phyloP scores from a whole-genome alignment of 2,329 filamentous ascomycete species.

The Triangularia setosa region DNA sequence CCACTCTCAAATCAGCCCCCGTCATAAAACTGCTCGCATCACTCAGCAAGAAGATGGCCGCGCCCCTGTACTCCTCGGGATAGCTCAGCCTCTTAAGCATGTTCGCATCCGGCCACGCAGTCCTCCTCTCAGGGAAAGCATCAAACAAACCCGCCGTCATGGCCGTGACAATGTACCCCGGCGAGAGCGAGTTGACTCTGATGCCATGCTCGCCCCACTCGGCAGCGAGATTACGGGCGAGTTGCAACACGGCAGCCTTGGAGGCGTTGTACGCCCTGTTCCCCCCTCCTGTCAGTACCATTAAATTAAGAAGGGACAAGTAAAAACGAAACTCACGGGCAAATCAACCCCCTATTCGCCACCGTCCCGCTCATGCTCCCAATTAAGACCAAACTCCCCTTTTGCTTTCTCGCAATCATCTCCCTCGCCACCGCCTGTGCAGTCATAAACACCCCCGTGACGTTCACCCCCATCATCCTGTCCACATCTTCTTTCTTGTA shows the following conservation, averaged over 20 bases:
- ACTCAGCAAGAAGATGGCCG: conserved; percentile 64
- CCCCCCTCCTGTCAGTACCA: neutral
- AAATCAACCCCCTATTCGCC: conserved; percentile 58
- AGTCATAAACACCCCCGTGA: conserved; percentile 82
- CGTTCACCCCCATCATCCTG: conserved; percentile 77
- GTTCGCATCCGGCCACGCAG: conserved; percentile 76
- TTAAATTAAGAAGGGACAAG: neutral
- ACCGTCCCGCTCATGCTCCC: conserved; percentile 67
- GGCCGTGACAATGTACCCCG: conserved; percentile 74
- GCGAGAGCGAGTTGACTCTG: conserved; percentile 76
- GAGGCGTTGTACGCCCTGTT: conserved; percentile 68
- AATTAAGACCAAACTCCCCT: conserved; percentile 63
- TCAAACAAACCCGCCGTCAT: conserved; percentile 82
- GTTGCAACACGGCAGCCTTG: conserved; percentile 70
- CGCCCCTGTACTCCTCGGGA: conserved; percentile 67
- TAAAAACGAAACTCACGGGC: conserved; percentile 46
- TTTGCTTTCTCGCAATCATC: conserved; percentile 55
- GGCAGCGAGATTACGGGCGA: conserved; percentile 64
- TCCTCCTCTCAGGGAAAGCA: conserved; percentile 63
- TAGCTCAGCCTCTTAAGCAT: conserved; percentile 70
- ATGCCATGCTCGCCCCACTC: conserved; percentile 73
- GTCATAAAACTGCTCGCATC: conserved; percentile 70
- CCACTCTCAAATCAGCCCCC: conserved; percentile 63
- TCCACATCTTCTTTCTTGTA: conserved; percentile 73
- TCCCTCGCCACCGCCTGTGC: conserved; percentile 84